These are phyloP conservation scores for Neurospora crassa DNA, from an alignment of 2,329 filamentous ascomycete genomes.

Conservation along the genomic window DNA sequence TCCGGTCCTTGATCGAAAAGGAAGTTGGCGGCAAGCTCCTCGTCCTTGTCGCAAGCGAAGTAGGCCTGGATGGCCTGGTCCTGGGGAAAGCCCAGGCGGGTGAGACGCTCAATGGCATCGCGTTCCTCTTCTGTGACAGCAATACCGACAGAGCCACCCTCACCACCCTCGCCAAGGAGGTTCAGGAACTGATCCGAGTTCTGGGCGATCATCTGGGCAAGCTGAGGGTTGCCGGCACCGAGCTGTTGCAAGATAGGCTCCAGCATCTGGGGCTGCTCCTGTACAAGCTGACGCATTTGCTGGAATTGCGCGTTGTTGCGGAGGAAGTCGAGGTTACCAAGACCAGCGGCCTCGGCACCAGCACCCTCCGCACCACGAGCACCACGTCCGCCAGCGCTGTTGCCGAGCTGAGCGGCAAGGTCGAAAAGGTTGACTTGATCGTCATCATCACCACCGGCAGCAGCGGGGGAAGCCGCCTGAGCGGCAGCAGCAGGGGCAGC, in stretches of 20 bases:
- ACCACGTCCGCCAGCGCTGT: conserved; percentile 30
- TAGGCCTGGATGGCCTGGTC: conserved; percentile 96
- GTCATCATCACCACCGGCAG: conserved; percentile 44
- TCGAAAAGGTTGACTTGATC: conserved; percentile 84
- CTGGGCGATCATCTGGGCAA: conserved; percentile 83
- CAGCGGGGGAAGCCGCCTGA: conserved; percentile 32
- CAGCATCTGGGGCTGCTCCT: conserved; percentile 96
- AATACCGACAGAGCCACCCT: conserved; percentile 81
- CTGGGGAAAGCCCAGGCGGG: conserved; percentile 83
- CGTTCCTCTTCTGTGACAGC: conserved; percentile 92
- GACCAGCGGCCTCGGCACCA: conserved; percentile 41
- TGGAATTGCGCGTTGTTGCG: conserved; percentile 96
- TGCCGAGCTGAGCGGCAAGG: conserved; percentile 69
- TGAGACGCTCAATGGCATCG: conserved; percentile 92
- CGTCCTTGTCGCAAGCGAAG: conserved; percentile 99
- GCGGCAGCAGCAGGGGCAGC: conserved; percentile 33
- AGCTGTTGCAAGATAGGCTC: conserved; percentile 97
- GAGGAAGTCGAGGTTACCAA: conserved; percentile 84
- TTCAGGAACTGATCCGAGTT: conserved; percentile 91
- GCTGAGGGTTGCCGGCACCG: conserved; percentile 85
- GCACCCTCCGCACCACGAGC: conserved; percentile 37
- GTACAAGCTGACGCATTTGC: conserved; percentile 91
- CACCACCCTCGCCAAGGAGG: conserved; percentile 77
- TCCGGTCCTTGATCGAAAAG: conserved; percentile 95
- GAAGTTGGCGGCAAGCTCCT: conserved; percentile 96